Evolutionary conservation across 2,329 filamentous ascomycete species (phyloP), one percentile per base, ranked within the genome.

Genomic region (Xylariaceae sp.): DNA sequence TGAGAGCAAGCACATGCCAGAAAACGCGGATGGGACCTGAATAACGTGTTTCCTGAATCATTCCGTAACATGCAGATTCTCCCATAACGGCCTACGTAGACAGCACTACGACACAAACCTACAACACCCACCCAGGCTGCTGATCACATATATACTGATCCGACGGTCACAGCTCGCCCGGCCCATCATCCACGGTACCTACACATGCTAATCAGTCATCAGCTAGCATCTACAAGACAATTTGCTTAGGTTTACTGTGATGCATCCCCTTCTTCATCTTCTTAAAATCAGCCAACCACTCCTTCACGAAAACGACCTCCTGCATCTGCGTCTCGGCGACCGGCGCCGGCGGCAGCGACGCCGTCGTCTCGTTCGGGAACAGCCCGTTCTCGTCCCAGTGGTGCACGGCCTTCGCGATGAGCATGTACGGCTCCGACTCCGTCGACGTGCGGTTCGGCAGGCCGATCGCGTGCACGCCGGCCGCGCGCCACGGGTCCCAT

Each of bases 351-450:
- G 87, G 87, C 37, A 90, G 68, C 0, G 74, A 73, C 1, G 77
- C 64, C 4, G 78, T 82, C 0, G 86, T 87, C 70, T 89, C 78
- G 59, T 87, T 86, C 1, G 77, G 72, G 53, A 86, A 83, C n/a
- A 88, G 66, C 0, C 86, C 85, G 64, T 88, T 87, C 74, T 88
- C 86, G 65, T 90, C 88, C 87, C 88, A 94, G 70, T 93, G 89
- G 72, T 95, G 90, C 17, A 92, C 88, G 0, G 84, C 89, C 80
- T 61, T 55, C 35, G 11, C 76, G 51, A 95, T 90, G 51, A 93
- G 70, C n/a, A 90, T 79, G 63, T 87, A 89, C 0, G 90, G 90
- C 75, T 92, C 82, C 52, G 78, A 80, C 0, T 77, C 74, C 0
- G 88, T 89, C 50, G 81, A 88, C 11, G 76, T 73, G 17, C 88